Evolutionary conservation across 768 basidiomycete genomes (phyloP).

Genomic region (Dioszegia crocea): DNA sequence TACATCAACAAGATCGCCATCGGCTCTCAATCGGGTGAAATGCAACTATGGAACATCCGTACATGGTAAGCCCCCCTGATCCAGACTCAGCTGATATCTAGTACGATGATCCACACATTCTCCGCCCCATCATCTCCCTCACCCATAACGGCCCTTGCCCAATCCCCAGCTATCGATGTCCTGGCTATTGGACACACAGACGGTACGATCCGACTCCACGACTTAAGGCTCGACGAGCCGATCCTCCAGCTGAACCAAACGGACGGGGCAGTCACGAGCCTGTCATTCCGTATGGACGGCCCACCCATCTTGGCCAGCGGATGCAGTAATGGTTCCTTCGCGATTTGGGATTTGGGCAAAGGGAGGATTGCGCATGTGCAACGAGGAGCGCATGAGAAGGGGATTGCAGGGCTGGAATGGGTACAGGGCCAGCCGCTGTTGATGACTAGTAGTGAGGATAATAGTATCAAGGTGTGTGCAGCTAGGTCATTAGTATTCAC

Average conservation of each 20-base stretch:
- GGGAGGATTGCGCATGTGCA: constrained; percentile 79
- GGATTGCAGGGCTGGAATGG: constrained; percentile 80
- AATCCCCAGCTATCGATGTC: constrained; percentile 94
- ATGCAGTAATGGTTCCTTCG: constrained; percentile 80
- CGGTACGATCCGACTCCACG: constrained; percentile 82
- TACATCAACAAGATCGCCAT: constrained; percentile 94
- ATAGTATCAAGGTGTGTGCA: constrained; percentile 76
- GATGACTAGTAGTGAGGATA: constrained; percentile 86
- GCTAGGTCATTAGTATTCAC: neutral
- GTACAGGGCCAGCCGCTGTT: constrained; percentile 86
- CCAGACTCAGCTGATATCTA: constrained; percentile 43
- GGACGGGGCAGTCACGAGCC: constrained; percentile 67
- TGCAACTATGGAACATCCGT: constrained; percentile 92
- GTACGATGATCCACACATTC: constrained; percentile 80
- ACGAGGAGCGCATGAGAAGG: constrained; percentile 81
- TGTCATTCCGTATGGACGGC: constrained; percentile 85
- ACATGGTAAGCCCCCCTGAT: constrained; percentile 60
- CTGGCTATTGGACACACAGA: constrained; percentile 86
- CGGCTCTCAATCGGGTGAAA: constrained; percentile 68
- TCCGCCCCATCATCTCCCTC: constrained; percentile 53
- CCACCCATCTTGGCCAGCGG: constrained; percentile 83
- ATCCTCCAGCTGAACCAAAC: constrained; percentile 88
- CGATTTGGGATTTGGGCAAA: constrained; percentile 85
- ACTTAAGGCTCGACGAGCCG: constrained; percentile 82
- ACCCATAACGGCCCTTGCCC: constrained; percentile 72